Percentiles rank a stretch among this genome's conserved stretches.
phyloP scores from a whole-genome alignment of 306 rosid genomes.

The Corylus heterophylla region DNA sequence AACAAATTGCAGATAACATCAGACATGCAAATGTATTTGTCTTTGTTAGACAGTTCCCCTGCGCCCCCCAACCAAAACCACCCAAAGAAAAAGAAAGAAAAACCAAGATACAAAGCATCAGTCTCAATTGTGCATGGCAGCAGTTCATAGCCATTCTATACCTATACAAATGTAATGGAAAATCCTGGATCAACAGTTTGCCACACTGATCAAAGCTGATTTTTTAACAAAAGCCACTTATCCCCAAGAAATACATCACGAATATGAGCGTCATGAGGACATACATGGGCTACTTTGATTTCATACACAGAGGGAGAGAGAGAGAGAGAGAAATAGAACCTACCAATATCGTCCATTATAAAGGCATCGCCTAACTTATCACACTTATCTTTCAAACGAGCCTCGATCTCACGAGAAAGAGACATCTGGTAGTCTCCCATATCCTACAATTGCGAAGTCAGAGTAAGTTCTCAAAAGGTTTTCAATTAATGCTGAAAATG shows the following conservation, averaged over 20 bases:
- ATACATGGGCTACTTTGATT: neutral
- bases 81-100: neutral
- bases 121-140: neutral
- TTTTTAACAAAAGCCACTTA: neutral
- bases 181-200: conserved; percentile 1
- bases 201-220: neutral
- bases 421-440: conserved; percentile 75
- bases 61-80: neutral
- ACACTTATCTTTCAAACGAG: conserved; percentile 71
- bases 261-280: neutral
- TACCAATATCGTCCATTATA: conserved; percentile 74
- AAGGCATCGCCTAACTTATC: conserved; percentile 69
- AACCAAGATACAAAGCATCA: neutral
- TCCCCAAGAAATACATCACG: conserved; percentile 5
- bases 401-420: conserved; percentile 76
- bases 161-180: neutral
- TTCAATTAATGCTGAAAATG: neutral
- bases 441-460: conserved; percentile 49
- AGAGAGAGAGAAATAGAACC: conserved; percentile 14
- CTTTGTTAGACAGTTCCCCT: neutral
- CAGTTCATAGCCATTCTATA: neutral
- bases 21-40: neutral
- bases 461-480: conserved; percentile 3
- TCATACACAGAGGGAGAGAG: neutral
- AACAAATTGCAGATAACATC: neutral